phyloP scores from a whole-genome alignment of 441 rosid genomes.

The Macaranga tanarius region DNA sequence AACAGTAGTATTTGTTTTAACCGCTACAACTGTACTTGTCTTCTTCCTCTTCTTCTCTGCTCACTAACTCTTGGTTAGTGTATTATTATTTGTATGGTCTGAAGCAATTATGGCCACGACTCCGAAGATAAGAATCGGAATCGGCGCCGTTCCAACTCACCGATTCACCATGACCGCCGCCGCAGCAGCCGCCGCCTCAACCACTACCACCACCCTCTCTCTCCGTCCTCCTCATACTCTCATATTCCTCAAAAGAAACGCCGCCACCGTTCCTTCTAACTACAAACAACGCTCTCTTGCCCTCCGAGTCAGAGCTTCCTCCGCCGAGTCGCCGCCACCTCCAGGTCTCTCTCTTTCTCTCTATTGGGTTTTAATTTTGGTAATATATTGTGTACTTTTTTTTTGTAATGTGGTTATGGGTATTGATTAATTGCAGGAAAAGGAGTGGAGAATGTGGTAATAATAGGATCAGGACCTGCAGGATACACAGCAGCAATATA shows the following conservation, averaged over 20 bases:
- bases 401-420: not conserved
- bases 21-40: not conserved
- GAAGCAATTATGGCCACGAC: constrained; percentile 44
- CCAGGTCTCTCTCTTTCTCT: constrained; percentile 37
- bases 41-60: not conserved
- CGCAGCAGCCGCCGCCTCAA: not conserved
- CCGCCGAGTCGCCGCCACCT: constrained; percentile 41
- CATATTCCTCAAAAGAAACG: constrained; percentile 28
- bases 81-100: constrained; percentile 45
- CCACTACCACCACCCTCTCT: constrained; percentile 25
- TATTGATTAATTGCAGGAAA: constrained; percentile 44
- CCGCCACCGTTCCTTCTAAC: constrained; percentile 19
- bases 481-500: constrained; percentile 97
- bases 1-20: constrained; percentile 6
- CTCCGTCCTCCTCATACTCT: constrained; percentile 35
- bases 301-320: constrained; percentile 59
- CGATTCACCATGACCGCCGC: constrained; percentile 34
- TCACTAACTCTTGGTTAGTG: too few relatives aligned
- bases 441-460: constrained; percentile 82
- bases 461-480: constrained; percentile 96
- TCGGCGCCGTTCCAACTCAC: constrained; percentile 42
- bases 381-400: too few relatives aligned
- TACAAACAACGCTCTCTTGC: constrained; percentile 36
- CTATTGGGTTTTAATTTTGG: not conserved
- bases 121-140: constrained; percentile 56